Conservation (phyloP, 345 rosid genomes). For the Moringa oleifera region DNA sequence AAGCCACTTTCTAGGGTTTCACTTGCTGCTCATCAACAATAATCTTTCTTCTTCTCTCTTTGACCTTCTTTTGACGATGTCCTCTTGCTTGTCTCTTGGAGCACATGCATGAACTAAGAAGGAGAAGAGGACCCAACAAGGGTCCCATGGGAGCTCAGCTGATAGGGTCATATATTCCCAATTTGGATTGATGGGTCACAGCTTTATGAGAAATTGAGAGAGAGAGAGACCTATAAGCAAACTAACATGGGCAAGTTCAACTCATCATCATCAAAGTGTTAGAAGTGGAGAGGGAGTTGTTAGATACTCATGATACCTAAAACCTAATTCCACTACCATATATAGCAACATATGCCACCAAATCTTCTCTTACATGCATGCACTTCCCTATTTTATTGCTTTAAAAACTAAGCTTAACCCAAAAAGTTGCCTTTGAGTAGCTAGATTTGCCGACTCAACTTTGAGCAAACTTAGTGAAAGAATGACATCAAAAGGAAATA, state of each 20-base stretch:
- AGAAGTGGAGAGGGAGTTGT: constrained; percentile 25
- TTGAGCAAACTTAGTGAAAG: neutral
- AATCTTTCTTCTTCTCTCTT: constrained; percentile 17
- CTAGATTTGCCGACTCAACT: neutral
- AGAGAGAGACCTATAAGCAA: constrained; percentile 14
- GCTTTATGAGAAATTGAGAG: constrained; percentile 25
- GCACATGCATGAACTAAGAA: constrained; percentile 41
- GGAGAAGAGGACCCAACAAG: constrained; percentile 10
- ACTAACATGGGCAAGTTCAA: constrained; percentile 68
- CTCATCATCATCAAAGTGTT: constrained; percentile 36
- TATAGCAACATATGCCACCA: neutral
- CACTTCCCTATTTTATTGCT: neutral
- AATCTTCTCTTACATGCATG: neutral
- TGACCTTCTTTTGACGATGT: constrained; percentile 41
- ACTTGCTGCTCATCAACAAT: constrained; percentile 20
- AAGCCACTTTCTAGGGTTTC: no score
- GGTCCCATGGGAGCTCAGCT: constrained; percentile 24
- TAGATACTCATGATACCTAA: constrained; percentile 8
- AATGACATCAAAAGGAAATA: no score
- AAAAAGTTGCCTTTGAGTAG: constrained; percentile 1
- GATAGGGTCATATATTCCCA: constrained; percentile 23
- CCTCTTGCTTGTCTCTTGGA: constrained; percentile 27
- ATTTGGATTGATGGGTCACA: constrained; percentile 39
- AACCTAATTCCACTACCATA: constrained; percentile 7
- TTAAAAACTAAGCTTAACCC: neutral